Base-by-base conservation (phyloP, 805 yeast genomes). In the Candida chilensis region DNA sequence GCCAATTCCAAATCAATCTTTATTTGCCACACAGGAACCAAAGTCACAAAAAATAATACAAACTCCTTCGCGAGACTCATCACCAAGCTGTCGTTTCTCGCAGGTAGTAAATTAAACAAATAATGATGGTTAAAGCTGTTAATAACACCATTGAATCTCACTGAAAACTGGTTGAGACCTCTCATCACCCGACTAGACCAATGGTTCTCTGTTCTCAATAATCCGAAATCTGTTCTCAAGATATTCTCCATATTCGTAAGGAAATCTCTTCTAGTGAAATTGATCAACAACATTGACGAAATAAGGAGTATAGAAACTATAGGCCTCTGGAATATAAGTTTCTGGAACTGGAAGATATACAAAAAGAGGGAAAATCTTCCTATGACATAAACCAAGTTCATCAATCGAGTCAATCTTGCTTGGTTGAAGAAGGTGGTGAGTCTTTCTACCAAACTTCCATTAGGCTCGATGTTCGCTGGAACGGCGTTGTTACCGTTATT, bases 191-290 rank as follows among this genome's bases (percentile, higher is more conserved):
- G n/a, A 7, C n/a, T n/a, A 6, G 6, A 7, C 25, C 11, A 6
- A 22, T 22, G 15, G 13, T 22, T 22, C 11, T 22, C 12, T n/a
- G 11, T 11, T 7, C 25, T 11, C 25, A 22, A 22, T n/a, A 22
- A 22, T 22, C 25, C 25, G 6, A 22, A 22, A 22, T 22, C 25
- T n/a, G 11, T 7, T 22, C 25, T 22, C 12, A 22, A 22, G 6
- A 22, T 22, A n/a, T 22, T 15, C 13, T n/a, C 6, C 14, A 22
- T 6, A 22, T 22, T 22, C 11, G 11, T 22, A n/a, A 22, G 11
- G 13, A 22, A 22, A 22, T 22, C 25, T 8, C 13, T n/a, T 11
- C 25, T 22, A 5, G 25, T 22, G 25, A 22, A 22, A 22, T 22
- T 22, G 6, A 22, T n/a, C 25, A 22, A 22, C 8, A 22, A n/a